Percentiles rank a stretch among this genome's conserved stretches.
Conservation (phyloP, 257 asterid genomes). For the Penstemon barbatus region DNA sequence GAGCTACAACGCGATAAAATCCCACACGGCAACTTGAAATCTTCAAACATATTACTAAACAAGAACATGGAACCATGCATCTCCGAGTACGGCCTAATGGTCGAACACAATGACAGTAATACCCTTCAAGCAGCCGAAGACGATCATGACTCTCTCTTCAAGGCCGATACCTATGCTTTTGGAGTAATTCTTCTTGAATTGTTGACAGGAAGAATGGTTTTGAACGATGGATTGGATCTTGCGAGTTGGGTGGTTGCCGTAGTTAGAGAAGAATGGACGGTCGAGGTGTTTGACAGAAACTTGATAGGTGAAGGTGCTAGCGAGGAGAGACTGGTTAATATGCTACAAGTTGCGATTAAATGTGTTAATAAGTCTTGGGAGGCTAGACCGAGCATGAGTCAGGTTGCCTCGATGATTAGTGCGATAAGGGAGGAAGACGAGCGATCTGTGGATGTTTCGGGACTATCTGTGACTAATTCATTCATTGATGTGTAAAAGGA, state of each 20-base stretch:
- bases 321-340: slow-evolving; percentile 69
- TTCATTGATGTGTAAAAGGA: slow-evolving; percentile 26
- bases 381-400: slow-evolving; percentile 53
- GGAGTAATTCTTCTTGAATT: slow-evolving; percentile 75
- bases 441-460: slow-evolving; percentile 60
- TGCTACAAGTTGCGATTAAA: slow-evolving; percentile 61
- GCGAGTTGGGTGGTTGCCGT: slow-evolving; percentile 74
- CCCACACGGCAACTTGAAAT: slow-evolving; percentile 75
- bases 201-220: slow-evolving; percentile 58
- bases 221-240: slow-evolving; percentile 55
- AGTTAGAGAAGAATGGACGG: slow-evolving; percentile 80
- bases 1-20: slow-evolving; percentile 50
- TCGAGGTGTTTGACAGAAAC: slow-evolving; percentile 64
- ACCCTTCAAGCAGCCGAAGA: slow-evolving; percentile 34
- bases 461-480: slow-evolving; percentile 36
- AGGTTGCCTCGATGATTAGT: slow-evolving; percentile 49
- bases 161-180: slow-evolving; percentile 50
- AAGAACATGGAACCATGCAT: slow-evolving; percentile 58
- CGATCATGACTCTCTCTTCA: slow-evolving; percentile 35
- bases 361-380: slow-evolving; percentile 45
- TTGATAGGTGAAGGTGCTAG: slow-evolving; percentile 61
- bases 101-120: slow-evolving; percentile 22
- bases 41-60: slow-evolving; percentile 67
- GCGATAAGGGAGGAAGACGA: slow-evolving; percentile 64
- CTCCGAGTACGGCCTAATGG: slow-evolving; percentile 67